Percentiles rank a stretch among this genome's conserved stretches.
phyloP scores from a whole-genome alignment of 2,329 filamentous ascomycete species.

The Apiospora koreana region DNA sequence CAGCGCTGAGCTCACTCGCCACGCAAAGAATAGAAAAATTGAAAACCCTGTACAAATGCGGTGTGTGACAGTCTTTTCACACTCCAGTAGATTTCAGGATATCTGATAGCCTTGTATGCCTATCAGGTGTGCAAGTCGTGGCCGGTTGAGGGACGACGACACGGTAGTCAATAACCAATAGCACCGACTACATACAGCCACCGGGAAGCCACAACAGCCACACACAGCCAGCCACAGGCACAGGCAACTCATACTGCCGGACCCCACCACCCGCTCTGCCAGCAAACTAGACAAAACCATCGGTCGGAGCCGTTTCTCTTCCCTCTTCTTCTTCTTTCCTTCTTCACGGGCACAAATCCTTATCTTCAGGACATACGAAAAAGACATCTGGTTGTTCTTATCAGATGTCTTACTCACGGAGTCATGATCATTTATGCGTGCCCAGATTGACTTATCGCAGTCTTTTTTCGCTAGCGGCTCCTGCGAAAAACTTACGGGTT shows the following conservation, averaged over 20 bases:
- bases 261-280: not conserved
- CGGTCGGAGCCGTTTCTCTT: slow-evolving; percentile 26
- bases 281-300: slow-evolving; percentile 4
- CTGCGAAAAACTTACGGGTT: slow-evolving; percentile 66
- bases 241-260: not conserved
- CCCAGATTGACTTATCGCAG: slow-evolving; percentile 74
- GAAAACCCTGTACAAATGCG: no score
- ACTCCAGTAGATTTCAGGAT: no score
- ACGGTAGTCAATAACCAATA: no score
- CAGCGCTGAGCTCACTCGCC: no score
- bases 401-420: slow-evolving; percentile 56
- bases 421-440: slow-evolving; percentile 87
- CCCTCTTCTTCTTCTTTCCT: slow-evolving; percentile 20
- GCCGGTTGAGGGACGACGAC: no score
- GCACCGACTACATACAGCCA: no score
- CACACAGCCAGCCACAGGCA: not conserved
- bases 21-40: no score
- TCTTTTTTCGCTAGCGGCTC: slow-evolving; percentile 97
- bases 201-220: not conserved
- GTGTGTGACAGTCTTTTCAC: no score
- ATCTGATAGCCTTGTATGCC: no score
- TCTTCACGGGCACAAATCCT: slow-evolving; percentile 73
- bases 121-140: no score
- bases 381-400: not conserved
- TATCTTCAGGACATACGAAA: slow-evolving; percentile 71